Evolutionary conservation across 1,284 basidiomycete species (phyloP).

Genomic region (Rhodotorula sp.): DNA sequence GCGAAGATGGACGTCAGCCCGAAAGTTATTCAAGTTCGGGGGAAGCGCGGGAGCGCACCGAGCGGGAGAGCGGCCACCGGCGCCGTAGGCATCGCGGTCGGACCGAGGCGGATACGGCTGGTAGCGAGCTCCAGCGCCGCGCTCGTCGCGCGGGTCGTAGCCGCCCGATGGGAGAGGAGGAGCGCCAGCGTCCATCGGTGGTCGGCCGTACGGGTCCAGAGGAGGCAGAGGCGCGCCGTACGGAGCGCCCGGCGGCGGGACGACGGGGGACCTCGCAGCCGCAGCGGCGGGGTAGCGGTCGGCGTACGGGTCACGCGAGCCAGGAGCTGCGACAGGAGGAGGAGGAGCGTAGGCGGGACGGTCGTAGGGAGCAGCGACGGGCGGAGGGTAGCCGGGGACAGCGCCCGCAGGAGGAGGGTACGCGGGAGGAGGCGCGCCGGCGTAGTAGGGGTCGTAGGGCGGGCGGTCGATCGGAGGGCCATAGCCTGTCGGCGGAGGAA

Average conservation of each 20-base stretch:
- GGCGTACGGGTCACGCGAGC: slow-evolving; percentile 16
- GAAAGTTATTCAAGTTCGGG: no score
- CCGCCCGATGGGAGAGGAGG: slow-evolving; percentile 11
- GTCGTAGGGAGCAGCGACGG: slow-evolving; percentile 20
- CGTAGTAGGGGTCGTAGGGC: slow-evolving; percentile 30
- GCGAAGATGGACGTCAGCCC: neutral
- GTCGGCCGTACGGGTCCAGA: slow-evolving; percentile 21
- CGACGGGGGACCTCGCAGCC: slow-evolving; percentile 14
- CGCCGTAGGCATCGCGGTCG: slow-evolving; percentile 12
- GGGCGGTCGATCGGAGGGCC: slow-evolving; percentile 19
- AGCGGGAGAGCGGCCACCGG: slow-evolving; percentile 17
- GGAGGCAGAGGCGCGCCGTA: slow-evolving; percentile 9
- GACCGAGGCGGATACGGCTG: slow-evolving; percentile 26
- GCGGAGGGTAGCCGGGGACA: no score
- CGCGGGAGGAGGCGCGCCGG: slow-evolving; percentile 13
- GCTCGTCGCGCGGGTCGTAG: slow-evolving; percentile 34
- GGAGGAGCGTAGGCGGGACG: slow-evolving; percentile 19
- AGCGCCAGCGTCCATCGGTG: slow-evolving; percentile 11
- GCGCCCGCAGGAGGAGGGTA: slow-evolving; percentile 8
- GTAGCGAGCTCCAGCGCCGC: slow-evolving; percentile 21
- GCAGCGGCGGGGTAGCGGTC: slow-evolving; percentile 26
- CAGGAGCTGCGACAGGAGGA: neutral
- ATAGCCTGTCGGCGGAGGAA: slow-evolving; percentile 13
- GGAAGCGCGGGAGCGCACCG: slow-evolving; percentile 10
- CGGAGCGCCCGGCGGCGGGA: slow-evolving; percentile 20